Conservation (phyloP, 1,284 basidiomycete genomes). For the Cryptococcus floricola region DNA sequence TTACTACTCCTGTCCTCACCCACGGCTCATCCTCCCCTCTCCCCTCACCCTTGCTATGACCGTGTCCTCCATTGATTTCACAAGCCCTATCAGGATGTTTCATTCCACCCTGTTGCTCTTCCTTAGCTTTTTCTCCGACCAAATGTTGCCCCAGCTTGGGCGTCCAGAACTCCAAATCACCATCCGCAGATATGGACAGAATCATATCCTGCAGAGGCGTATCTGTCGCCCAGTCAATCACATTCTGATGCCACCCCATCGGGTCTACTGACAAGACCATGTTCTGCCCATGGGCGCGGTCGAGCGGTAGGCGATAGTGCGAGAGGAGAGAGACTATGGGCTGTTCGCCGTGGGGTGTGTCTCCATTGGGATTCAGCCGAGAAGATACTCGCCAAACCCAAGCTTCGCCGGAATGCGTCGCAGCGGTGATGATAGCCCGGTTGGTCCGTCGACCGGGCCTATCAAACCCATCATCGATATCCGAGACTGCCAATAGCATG, state of each 20-base stretch:
- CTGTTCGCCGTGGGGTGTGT: conserved; percentile 15
- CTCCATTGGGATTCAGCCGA: conserved; percentile 4
- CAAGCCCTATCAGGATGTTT: conserved; percentile 8
- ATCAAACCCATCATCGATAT: conserved; percentile 48
- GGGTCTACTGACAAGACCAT: conserved; percentile 70
- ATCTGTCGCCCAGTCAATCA: conserved; percentile 45
- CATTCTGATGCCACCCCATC: conserved; percentile 71
- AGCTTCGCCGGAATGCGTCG: conserved; percentile 30
- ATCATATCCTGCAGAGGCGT: conserved; percentile 61
- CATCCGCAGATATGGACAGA: conserved; percentile 66
- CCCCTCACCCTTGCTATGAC: not conserved
- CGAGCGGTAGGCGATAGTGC: conserved; percentile 32
- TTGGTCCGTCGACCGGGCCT: conserved; percentile 29
- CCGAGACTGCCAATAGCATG: conserved; percentile 44
- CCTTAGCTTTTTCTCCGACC: conserved; percentile 6
- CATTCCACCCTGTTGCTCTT: not conserved
- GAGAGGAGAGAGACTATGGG: conserved; percentile 35
- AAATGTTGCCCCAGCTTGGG: conserved; percentile 54
- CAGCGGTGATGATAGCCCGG: conserved; percentile 43
- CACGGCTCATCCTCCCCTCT: conserved; percentile 21
- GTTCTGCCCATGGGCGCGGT: conserved; percentile 15
- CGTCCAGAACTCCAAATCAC: conserved; percentile 77
- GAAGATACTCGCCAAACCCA: conserved; percentile 46
- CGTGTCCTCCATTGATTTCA: conserved; percentile 2
- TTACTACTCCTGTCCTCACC: conserved; percentile 62